Base-by-base conservation (phyloP, 208 protist species). In the Trypanosoma melophagium region DNA sequence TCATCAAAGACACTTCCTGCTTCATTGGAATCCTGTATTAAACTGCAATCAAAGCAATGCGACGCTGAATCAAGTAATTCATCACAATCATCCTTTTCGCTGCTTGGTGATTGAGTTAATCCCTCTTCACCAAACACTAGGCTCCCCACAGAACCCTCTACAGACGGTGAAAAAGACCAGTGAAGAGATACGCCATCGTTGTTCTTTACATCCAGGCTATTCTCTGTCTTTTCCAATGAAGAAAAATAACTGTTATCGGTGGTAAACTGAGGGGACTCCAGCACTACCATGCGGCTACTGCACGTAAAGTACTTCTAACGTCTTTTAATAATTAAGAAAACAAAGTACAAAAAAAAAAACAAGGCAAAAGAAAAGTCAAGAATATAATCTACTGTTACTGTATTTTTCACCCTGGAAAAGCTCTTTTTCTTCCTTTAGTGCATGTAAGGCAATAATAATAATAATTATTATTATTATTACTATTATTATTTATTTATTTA, bases 321-420 rank as follows among this genome's bases (percentile, higher is more conserved):
- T 38, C 10, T 35, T 50, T n/a, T 54, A 52, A 54, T 16, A 49
- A 47, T 60, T 53, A 63, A 51, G 45, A 61, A 56, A 66, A 61
- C 41, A 62, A 74, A 12, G 14, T n/a, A 64, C 28, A 63, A 25
- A 40, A 47, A 25, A 56, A 51, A 17, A 52, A 63, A 44, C 66
- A 70, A 74, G 5, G 28, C 5, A 63, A 25, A 40, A 47, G n/a
- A 56, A 51, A 17, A 52, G 58, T 22, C 66, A 70, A 74, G 5
- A 5, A 7, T 35, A 7, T 35, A 35, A 7, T 35, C 28, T 5
- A 35, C 28, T 35, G 28, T 35, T 5, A 35, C 28, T 35, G 28
- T 35, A 35, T 35, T 5, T 5, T 5, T 35, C 28, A 35, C 28
- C 28, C 28, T 35, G 5, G 28, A 35, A 5, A 35, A 35, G 28